Evolutionary conservation across 768 basidiomycete genomes (phyloP).

Genomic region (Boletus rufocinnamomeus): DNA sequence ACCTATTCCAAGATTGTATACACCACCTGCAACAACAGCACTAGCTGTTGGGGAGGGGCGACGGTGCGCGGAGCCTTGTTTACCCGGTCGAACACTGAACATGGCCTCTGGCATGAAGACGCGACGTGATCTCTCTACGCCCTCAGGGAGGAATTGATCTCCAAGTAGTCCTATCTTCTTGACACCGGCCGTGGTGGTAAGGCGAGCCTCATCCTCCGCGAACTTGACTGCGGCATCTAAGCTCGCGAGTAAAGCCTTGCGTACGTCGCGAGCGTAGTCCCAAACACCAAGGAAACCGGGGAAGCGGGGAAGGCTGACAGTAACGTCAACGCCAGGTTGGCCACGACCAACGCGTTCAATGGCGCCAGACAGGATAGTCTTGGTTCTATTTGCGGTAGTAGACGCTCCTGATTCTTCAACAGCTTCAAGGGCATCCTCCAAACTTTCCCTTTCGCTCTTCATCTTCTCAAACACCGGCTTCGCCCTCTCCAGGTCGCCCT

Average conservation of each 20-base stretch:
- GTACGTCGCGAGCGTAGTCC: constrained; percentile 85
- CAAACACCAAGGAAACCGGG: constrained; percentile 81
- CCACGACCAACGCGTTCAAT: constrained; percentile 79
- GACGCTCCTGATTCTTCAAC: constrained; percentile 76
- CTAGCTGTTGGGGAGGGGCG: constrained; percentile 39
- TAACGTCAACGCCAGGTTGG: constrained; percentile 57
- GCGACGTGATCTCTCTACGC: constrained; percentile 76
- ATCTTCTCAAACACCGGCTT: constrained; percentile 90
- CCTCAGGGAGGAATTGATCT: constrained; percentile 74
- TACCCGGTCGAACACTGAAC: constrained; percentile 67
- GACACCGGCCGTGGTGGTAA: constrained; percentile 65
- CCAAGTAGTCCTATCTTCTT: constrained; percentile 66
- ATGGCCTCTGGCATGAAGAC: constrained; percentile 98
- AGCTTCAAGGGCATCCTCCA: constrained; percentile 77
- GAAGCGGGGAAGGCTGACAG: constrained; percentile 69
- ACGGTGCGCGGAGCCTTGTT: constrained; percentile 40
- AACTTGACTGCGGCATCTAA: constrained; percentile 77
- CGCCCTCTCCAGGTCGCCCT: constrained; percentile 61
- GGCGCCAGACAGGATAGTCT: constrained; percentile 60
- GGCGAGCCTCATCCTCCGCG: constrained; percentile 83
- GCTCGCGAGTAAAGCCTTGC: constrained; percentile 71
- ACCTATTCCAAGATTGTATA: constrained; percentile 80
- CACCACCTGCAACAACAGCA: constrained; percentile 72
- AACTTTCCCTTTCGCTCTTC: constrained; percentile 64
- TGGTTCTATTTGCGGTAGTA: constrained; percentile 54